Percentiles rank a stretch among this genome's conserved stretches.
Evolutionary conservation across 2,329 filamentous ascomycete genomes (phyloP).

Genomic region (Dryadomyces sulphureus): DNA sequence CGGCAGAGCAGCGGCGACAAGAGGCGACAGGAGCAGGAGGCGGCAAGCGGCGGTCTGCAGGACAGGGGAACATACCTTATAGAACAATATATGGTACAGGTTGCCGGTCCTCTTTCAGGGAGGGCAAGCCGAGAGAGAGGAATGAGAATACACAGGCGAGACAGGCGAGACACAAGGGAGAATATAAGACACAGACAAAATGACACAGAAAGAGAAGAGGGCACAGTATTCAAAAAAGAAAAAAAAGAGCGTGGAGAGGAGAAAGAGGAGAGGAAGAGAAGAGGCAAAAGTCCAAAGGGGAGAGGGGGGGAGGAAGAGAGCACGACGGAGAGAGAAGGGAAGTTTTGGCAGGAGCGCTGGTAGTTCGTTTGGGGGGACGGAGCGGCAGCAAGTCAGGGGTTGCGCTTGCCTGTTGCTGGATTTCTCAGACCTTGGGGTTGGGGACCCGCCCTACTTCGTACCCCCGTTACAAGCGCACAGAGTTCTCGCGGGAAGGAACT

Average conservation of each 20-base stretch:
- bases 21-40: neutral
- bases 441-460: neutral
- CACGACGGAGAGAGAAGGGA: neutral
- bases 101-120: slow-evolving; percentile 2
- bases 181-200: neutral
- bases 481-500: neutral
- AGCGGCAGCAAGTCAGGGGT: slow-evolving; percentile 3
- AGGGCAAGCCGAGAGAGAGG: slow-evolving; percentile 1
- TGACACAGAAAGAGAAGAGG: slow-evolving; percentile 1
- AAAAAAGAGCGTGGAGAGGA: slow-evolving; percentile 4
- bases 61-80: slow-evolving; percentile 7
- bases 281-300: neutral
- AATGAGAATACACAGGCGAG: neutral
- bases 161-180: neutral
- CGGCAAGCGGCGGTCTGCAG: neutral
- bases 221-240: slow-evolving; percentile 2
- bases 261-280: neutral
- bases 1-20: neutral
- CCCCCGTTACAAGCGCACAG: neutral
- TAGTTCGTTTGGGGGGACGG: slow-evolving; percentile 1
- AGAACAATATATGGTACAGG: slow-evolving; percentile 13
- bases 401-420: slow-evolving; percentile 1
- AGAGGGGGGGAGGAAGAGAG: neutral
- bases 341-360: neutral
- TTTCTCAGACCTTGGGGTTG: slow-evolving; percentile 3